Percentiles rank a stretch among this genome's conserved stretches.
Conservation (phyloP, 148 eudicot genomes). For the Amaranthus palmeri region DNA sequence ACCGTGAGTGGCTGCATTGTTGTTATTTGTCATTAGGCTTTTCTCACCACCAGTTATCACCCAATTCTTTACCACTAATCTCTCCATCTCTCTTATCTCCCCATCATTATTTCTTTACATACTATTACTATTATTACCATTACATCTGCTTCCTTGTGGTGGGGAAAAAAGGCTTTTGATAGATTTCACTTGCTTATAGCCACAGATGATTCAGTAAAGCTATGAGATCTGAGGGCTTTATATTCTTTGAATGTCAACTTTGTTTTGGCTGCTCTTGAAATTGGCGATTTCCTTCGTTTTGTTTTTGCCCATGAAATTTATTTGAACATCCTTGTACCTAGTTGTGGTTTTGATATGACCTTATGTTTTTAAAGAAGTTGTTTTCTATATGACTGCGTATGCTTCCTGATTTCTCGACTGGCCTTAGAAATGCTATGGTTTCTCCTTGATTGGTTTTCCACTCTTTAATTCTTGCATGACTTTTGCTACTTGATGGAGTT, state of each 20-base stretch:
- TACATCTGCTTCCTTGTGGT: slow-evolving; percentile 2
- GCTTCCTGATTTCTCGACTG: too few species aligned
- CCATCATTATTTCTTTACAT: neutral
- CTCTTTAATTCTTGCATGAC: too few species aligned
- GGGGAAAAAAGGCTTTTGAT: slow-evolving; percentile 16
- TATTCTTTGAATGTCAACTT: neutral
- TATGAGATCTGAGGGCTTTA: slow-evolving; percentile 30
- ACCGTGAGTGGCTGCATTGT: slow-evolving; percentile 20
- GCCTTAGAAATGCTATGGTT: too few species aligned
- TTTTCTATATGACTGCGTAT: too few species aligned
- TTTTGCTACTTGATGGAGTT: neutral
- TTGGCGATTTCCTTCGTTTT: too few species aligned
- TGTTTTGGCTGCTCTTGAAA: too few species aligned
- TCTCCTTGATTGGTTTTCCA: too few species aligned
- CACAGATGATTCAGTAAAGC: slow-evolving; percentile 16
- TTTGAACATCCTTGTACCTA: too few species aligned
- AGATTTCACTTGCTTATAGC: slow-evolving; percentile 11
- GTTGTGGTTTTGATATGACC: too few species aligned
- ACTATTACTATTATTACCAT: neutral
- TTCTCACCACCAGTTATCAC: slow-evolving; percentile 2
- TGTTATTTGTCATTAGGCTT: neutral
- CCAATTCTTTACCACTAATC: too few species aligned
- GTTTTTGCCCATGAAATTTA: too few species aligned
- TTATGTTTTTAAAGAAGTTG: too few species aligned
- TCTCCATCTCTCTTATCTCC: neutral